A percentile compares a stretch with the other conserved stretches of the same genome.
Conservation (phyloP, 2,329 filamentous ascomycete species). For the Lomentospora prolificans region DNA sequence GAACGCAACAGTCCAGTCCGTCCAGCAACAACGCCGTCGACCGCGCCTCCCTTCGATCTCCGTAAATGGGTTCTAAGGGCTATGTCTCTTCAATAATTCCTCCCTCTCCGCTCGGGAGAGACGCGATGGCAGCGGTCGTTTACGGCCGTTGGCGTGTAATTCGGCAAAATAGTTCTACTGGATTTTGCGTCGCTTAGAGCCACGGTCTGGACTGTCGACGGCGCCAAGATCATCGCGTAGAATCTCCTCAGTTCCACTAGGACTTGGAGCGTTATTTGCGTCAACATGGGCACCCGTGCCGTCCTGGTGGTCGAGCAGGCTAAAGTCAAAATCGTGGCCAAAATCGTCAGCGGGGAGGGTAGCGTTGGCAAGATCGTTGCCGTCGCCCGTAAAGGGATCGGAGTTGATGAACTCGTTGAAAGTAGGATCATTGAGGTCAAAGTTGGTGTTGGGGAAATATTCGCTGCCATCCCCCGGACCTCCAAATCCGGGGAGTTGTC, state of each 20-base stretch:
- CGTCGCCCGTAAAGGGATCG: constrained; percentile 29
- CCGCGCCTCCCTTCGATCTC: no score
- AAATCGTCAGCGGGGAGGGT: neutral
- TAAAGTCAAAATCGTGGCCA: constrained; percentile 40
- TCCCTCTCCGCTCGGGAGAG: neutral
- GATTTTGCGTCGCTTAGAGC: constrained; percentile 6
- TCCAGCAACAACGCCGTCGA: no score
- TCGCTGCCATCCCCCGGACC: constrained; percentile 22
- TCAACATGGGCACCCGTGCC: no score
- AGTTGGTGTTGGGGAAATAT: constrained; percentile 22
- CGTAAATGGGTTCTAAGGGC: no score
- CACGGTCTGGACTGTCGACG: neutral
- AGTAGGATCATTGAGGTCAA: constrained; percentile 27
- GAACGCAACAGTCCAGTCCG: no score
- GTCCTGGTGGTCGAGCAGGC: constrained; percentile 12
- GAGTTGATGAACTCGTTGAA: constrained; percentile 31
- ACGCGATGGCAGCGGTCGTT: neutral
- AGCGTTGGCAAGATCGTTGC: neutral
- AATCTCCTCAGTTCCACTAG: constrained; percentile 42
- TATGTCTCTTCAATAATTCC: no score
- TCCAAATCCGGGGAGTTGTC: constrained; percentile 62
- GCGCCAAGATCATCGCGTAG: constrained; percentile 28
- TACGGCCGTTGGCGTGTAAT: neutral
- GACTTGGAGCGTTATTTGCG: constrained; percentile 30
- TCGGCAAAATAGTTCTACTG: constrained; percentile 2